Conservation (phyloP, 1,284 basidiomycete species). For the Trametes hirsuta region DNA sequence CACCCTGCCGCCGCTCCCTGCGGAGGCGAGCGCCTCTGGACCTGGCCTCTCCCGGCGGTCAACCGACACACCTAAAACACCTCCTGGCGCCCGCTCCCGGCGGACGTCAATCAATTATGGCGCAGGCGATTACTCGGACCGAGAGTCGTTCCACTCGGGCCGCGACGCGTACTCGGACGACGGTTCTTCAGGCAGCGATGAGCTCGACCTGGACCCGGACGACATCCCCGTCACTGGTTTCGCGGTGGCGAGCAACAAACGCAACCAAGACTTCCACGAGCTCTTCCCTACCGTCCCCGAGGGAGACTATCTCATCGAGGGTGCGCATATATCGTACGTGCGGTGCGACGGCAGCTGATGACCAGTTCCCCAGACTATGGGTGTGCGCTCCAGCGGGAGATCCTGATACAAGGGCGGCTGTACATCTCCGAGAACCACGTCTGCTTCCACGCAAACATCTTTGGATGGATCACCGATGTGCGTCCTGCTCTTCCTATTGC, state of each 20-base stretch:
- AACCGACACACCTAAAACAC: slow-evolving; percentile 20
- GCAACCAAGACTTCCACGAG: slow-evolving; percentile 96
- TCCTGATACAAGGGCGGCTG: slow-evolving; percentile 92
- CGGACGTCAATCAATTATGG: slow-evolving; percentile 31
- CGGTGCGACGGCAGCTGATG: slow-evolving; percentile 4
- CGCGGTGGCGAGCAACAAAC: slow-evolving; percentile 93
- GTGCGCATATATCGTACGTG: slow-evolving; percentile 46
- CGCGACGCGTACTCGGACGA: slow-evolving; percentile 31
- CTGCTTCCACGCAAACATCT: slow-evolving; percentile 98
- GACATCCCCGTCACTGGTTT: slow-evolving; percentile 90
- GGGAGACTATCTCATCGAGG: slow-evolving; percentile 98
- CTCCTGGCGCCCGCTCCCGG: slow-evolving; percentile 28
- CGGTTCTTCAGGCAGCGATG: slow-evolving; percentile 44
- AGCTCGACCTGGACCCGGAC: slow-evolving; percentile 59
- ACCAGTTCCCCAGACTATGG: slow-evolving; percentile 82
- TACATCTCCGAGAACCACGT: slow-evolving; percentile 99
- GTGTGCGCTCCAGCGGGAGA: slow-evolving; percentile 95
- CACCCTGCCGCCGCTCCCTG: slow-evolving; percentile 44
- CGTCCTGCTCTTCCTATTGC: slow-evolving; percentile 37
- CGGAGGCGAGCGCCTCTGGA: slow-evolving; percentile 19
- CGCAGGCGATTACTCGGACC: slow-evolving; percentile 34
- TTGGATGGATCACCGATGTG: slow-evolving; percentile 98
- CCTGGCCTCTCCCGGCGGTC: slow-evolving; percentile 18
- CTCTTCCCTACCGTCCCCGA: slow-evolving; percentile 89
- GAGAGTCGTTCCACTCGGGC: slow-evolving; percentile 35